phyloP scores from a whole-genome alignment of 148 eudicot species.

The Vaccinium vitisidaea region DNA sequence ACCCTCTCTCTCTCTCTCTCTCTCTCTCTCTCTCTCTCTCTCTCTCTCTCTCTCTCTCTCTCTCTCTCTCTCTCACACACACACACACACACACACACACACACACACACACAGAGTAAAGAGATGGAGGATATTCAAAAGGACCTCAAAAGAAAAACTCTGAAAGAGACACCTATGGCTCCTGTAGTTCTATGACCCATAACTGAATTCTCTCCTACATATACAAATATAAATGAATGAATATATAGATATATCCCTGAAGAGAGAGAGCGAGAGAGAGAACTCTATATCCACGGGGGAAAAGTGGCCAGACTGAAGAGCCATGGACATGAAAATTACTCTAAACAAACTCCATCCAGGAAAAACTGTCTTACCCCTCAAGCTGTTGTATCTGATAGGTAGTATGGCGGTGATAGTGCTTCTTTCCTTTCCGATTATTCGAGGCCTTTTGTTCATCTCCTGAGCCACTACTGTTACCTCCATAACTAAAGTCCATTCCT shows the following conservation, averaged over 20 bases:
- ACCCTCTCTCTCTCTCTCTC: too few relatives aligned
- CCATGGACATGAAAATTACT: background rate
- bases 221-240: background rate
- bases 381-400: slow-evolving; percentile 35
- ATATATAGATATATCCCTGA: too few relatives aligned
- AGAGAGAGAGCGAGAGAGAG: too few relatives aligned
- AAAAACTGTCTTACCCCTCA: slow-evolving; percentile 31
- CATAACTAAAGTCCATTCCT: slow-evolving; percentile 17
- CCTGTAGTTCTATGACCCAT: background rate
- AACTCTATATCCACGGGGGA: background rate
- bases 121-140: background rate
- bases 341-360: background rate
- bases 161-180: background rate
- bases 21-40: too few relatives aligned
- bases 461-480: slow-evolving; percentile 19
- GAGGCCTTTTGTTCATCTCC: slow-evolving; percentile 24
- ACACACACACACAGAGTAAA: too few relatives aligned
- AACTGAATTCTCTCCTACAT: background rate
- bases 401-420: slow-evolving; percentile 29
- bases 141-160: background rate
- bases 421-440: slow-evolving; percentile 16
- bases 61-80: background rate
- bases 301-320: background rate
- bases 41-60: too few relatives aligned
- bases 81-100: background rate